Conservation (phyloP, 257 asterid species). For the Osmanthus fragrans region DNA sequence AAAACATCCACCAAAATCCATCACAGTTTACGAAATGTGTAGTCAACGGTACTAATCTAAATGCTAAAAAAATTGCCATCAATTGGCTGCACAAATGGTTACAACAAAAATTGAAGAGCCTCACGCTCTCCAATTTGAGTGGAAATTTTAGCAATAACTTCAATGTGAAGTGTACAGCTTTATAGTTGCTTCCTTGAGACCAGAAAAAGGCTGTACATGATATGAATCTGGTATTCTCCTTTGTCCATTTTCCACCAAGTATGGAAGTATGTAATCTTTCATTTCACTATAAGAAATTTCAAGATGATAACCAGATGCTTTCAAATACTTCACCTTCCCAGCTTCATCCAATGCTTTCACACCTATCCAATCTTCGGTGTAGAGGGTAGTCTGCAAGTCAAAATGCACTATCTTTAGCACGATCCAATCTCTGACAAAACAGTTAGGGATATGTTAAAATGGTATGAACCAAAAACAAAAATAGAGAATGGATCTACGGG, state of each 20-base stretch:
- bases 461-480: neutral
- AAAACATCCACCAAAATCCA: neutral
- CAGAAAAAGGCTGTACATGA: slow-evolving; percentile 18
- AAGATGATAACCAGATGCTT: slow-evolving; percentile 68
- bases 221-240: slow-evolving; percentile 23
- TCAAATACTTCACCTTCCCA: slow-evolving; percentile 78
- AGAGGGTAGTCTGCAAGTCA: slow-evolving; percentile 64
- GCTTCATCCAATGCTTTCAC: slow-evolving; percentile 73
- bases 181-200: slow-evolving; percentile 28
- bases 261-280: slow-evolving; percentile 65
- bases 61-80: neutral
- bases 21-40: neutral
- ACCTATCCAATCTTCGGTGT: slow-evolving; percentile 92
- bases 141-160: neutral
- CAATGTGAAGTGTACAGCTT: slow-evolving; percentile 24
- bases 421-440: neutral
- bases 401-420: neutral
- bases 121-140: neutral
- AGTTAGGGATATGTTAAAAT: neutral
- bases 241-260: slow-evolving; percentile 51
- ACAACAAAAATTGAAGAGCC: neutral
- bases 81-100: neutral
- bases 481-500: neutral
- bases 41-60: neutral
- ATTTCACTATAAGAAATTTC: slow-evolving; percentile 57